A percentile compares a stretch with the other conserved stretches of the same genome.
Conservation (phyloP, 257 asterid genomes). For the Ballota nigra region DNA sequence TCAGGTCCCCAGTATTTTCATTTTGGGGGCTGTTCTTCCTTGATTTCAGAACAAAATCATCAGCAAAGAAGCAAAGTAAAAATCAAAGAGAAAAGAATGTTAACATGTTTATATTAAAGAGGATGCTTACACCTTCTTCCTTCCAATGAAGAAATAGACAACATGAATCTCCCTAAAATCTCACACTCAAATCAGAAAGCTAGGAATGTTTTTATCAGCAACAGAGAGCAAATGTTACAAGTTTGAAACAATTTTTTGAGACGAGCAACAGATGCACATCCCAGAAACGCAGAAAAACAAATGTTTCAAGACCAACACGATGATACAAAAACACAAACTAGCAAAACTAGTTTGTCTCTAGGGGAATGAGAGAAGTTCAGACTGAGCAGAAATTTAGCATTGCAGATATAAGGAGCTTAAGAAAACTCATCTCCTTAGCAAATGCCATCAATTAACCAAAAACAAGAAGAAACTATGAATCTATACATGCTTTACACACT, state of each 20-base stretch:
- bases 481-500: neutral
- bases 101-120: neutral
- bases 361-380: too few species aligned
- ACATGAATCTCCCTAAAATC: neutral
- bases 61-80: too few species aligned
- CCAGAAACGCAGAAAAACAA: too few species aligned
- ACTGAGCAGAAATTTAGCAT: neutral
- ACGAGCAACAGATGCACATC: neutral
- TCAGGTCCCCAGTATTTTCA: neutral
- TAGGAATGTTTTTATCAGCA: neutral
- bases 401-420: neutral
- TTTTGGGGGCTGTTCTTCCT: too few species aligned
- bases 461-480: neutral
- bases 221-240: neutral
- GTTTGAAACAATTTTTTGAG: neutral
- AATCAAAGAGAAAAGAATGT: neutral
- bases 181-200: neutral
- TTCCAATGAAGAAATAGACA: neutral
- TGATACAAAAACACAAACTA: neutral
- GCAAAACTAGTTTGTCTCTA: neutral
- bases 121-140: neutral
- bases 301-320: too few species aligned
- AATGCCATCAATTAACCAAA: neutral
- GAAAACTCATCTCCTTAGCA: neutral
- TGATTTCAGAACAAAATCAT: conserved; percentile 14